Evolutionary conservation across 1,284 basidiomycete genomes (phyloP).

Genomic region (Phaffia rhodozyma): DNA sequence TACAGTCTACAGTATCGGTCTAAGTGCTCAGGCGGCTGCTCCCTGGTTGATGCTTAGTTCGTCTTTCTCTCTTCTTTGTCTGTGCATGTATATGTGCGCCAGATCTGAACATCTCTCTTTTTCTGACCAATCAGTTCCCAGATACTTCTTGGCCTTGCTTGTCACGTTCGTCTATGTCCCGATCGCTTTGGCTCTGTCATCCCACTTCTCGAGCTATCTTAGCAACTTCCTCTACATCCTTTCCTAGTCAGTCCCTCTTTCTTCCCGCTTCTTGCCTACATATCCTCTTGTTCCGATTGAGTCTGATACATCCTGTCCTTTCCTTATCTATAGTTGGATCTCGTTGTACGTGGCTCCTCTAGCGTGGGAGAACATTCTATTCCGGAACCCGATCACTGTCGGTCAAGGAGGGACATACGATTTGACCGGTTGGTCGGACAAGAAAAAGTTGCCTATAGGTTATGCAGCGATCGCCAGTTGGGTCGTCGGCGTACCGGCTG

Average conservation of each 20-base stretch:
- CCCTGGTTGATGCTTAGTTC: constrained; percentile 39
- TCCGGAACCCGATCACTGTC: constrained; percentile 29
- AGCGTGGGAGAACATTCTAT: constrained; percentile 31
- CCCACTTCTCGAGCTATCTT: constrained; percentile 30
- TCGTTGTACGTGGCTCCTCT: constrained; percentile 33
- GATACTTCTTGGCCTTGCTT: constrained; percentile 74
- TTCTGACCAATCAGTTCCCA: constrained; percentile 47
- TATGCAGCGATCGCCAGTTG: constrained; percentile 25
- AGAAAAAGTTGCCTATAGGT: constrained; percentile 31
- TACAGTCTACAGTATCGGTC: constrained; percentile 68
- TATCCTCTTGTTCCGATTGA: neutral
- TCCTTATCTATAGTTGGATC: constrained; percentile 32
- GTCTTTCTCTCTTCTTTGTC: neutral
- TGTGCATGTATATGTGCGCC: neutral
- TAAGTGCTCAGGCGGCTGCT: constrained; percentile 65
- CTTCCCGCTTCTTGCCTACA: neutral
- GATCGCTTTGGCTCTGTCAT: constrained; percentile 25
- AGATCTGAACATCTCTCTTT: constrained; percentile 27
- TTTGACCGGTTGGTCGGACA: constrained; percentile 30
- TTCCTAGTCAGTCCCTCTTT: neutral
- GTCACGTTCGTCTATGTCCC: constrained; percentile 56
- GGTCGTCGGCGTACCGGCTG: constrained; percentile 29
- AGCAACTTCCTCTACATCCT: constrained; percentile 32
- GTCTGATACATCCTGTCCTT: neutral
- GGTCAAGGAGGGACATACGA: constrained; percentile 26